Base-by-base conservation (phyloP, 352 stramenopile genomes). In the Elongisporangium anandrum region DNA sequence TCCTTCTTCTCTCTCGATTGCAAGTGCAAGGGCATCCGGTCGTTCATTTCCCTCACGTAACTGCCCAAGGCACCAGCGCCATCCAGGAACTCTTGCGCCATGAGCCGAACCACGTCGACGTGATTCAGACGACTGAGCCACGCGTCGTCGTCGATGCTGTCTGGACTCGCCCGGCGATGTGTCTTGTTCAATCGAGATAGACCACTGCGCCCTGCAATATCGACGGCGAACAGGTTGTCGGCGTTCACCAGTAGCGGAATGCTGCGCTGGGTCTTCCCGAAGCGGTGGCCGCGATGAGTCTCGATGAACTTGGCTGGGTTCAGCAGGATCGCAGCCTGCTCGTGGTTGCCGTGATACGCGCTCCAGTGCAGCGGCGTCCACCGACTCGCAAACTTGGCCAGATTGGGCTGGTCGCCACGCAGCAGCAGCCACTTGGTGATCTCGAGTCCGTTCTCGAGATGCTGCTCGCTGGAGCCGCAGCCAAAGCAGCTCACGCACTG, bases 401-500 rank as follows among this genome's bases (percentile, higher is more conserved):
- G 29, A 54, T 93, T 93, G 1, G 77, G 77, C 52, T 90, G 83
- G 60, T 90, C 82, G 23, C 83, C 83, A 29, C 82, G 79, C 17
- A 68, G 39, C 13, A 93, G 64, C 54, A 93, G 68, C 51, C 77
- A 60, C n/a, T 57, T 63, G 0, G 76, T 86, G 61, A 93, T 88
- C 24, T 79, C 74, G 9, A 93, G 54, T 12, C 75, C 75, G 50
- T 90, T 78, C 57, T 84, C 68, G 15, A 93, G 62, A 68, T 94
- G 85, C 20, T 63, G 68, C 47, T 73, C 68, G 45, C 57, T 79
- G 1, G 78, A 81, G 45, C 80, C 85, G 52, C 79, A 92, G 19
- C 85, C 85, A 59, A 92, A 94, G 66, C 81, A 94, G 47, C 77
- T 87, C 38, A 88, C 64, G 55, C 81, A 94, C 56, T 92, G 80